phyloP scores from a whole-genome alignment of 805 yeast genomes.

The Cyberlindnera americana region DNA sequence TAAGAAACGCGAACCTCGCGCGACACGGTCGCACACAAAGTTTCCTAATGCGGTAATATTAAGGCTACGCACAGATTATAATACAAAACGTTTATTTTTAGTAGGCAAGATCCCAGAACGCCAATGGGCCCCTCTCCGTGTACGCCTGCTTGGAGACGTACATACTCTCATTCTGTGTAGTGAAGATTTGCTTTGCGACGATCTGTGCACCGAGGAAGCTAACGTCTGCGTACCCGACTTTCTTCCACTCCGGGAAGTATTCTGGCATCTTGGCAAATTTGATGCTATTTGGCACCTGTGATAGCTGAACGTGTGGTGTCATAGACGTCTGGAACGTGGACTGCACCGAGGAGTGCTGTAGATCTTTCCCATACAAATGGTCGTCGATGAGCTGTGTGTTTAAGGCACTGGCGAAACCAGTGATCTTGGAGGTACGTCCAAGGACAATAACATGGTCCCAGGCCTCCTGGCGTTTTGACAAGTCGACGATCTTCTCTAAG shows the following conservation, averaged over 20 bases:
- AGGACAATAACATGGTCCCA: conserved; percentile 79
- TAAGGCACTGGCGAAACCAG: conserved; percentile 73
- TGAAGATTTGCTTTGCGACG: conserved; percentile 79
- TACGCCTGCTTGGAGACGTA: conserved; percentile 69
- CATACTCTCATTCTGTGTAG: conserved; percentile 53
- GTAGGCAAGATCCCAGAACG: conserved; percentile 65
- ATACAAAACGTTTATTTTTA: conserved; percentile 11
- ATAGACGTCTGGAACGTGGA: conserved; percentile 26
- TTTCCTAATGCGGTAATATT: too few species aligned
- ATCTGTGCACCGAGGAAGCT: conserved; percentile 85
- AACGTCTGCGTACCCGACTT: conserved; percentile 69
- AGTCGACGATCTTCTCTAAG: conserved; percentile 57
- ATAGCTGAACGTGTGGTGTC: conserved; percentile 27
- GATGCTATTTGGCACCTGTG: conserved; percentile 80
- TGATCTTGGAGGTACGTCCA: conserved; percentile 74
- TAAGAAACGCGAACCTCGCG: too few species aligned
- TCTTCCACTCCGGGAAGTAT: conserved; percentile 94
- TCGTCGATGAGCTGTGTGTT: conserved; percentile 54
- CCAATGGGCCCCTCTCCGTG: conserved; percentile 75
- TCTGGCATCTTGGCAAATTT: conserved; percentile 74
- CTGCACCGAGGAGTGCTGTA: conserved; percentile 28
- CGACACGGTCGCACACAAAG: too few species aligned
- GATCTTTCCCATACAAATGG: conserved; percentile 41
- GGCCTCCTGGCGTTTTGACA: conserved; percentile 70
- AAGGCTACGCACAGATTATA: too few species aligned